phyloP scores from a whole-genome alignment of 176 grass and related monocot genomes.

The Eragrostis nindensis region DNA sequence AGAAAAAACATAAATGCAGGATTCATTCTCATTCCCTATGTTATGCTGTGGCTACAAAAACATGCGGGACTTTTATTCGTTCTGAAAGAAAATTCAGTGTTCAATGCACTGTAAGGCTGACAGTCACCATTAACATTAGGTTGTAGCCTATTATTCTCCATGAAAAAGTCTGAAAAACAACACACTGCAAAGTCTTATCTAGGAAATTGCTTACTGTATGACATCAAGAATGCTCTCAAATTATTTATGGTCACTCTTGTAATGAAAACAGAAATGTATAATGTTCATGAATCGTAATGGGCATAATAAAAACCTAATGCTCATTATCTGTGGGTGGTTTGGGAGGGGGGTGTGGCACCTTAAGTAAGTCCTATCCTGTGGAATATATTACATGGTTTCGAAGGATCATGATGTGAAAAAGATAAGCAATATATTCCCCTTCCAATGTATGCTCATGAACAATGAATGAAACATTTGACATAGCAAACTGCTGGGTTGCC shows the following conservation, averaged over 20 bases:
- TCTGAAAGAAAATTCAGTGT: neutral
- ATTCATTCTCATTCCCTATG: neutral
- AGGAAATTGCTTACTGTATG: neutral
- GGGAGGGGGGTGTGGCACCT: neutral
- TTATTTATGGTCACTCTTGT: neutral
- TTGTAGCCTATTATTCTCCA: neutral
- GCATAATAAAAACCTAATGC: neutral
- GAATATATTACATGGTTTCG: neutral
- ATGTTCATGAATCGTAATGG: neutral
- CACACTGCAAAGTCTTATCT: neutral
- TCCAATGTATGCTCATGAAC: slow-evolving; percentile 14
- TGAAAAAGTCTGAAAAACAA: slow-evolving; percentile 23
- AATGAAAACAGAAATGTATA: neutral
- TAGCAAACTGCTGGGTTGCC: neutral
- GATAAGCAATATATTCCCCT: neutral
- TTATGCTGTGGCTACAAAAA: neutral
- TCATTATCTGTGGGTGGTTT: neutral
- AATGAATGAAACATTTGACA: neutral
- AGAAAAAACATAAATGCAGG: slow-evolving; percentile 1
- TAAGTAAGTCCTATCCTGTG: slow-evolving; percentile 8
- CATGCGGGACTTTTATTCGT: neutral
- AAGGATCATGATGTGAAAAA: slow-evolving; percentile 2
- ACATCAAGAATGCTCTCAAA: neutral
- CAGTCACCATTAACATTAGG: slow-evolving; percentile 8
- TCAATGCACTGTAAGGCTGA: neutral